These are phyloP conservation scores for Saturnispora kantuleensis DNA, from an alignment of 805 yeast species.

Conservation along the genomic window DNA sequence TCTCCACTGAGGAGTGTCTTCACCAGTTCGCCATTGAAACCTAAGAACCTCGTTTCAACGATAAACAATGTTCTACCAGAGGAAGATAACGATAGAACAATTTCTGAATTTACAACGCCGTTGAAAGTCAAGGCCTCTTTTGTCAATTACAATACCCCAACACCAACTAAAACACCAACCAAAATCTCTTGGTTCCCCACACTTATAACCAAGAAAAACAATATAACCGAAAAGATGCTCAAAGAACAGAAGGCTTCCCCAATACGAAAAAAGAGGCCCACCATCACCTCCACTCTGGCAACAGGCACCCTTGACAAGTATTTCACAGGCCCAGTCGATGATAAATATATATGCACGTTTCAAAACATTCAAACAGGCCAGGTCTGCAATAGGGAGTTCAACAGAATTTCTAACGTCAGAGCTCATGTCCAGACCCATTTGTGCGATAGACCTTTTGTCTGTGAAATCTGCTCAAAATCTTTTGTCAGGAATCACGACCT, in stretches of 20 bases:
- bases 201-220: conserved; percentile 25
- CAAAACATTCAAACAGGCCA: conserved; percentile 24
- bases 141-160: conserved; percentile 21
- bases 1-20: conserved; percentile 7
- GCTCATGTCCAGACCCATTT: conserved; percentile 96
- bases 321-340: conserved; percentile 70
- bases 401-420: conserved; percentile 82
- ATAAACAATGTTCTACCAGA: conserved; percentile 4
- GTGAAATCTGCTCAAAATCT: conserved; percentile 67
- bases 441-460: conserved; percentile 84
- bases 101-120: conserved; percentile 18
- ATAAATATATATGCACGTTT: conserved; percentile 63
- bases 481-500: conserved; percentile 96
- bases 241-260: conserved; percentile 36
- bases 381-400: conserved; percentile 73
- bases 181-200: conserved; percentile 28
- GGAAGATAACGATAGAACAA: conserved; percentile 10
- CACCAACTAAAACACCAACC: conserved; percentile 22
- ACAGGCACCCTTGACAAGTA: conserved; percentile 83
- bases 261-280: conserved; percentile 35
- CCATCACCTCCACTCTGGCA: conserved; percentile 63
- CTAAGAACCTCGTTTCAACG: conserved; percentile 1
- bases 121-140: conserved; percentile 19
- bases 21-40: conserved; percentile 11
- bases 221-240: conserved; percentile 22